Percentiles rank a stretch among this genome's conserved stretches.
phyloP scores from a whole-genome alignment of 345 rosid genomes.

The Aethionema arabicum region DNA sequence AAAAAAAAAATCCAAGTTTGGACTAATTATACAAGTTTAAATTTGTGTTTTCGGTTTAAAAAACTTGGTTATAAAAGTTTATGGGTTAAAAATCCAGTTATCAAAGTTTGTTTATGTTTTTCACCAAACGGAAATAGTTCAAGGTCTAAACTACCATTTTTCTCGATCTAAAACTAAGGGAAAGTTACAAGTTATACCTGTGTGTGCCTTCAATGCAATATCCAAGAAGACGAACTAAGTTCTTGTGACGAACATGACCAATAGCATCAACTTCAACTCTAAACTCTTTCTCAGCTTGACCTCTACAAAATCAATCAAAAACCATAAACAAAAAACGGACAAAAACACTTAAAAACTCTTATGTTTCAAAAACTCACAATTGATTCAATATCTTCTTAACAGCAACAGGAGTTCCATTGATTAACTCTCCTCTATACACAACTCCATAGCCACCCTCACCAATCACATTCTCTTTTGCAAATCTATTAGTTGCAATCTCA shows the following conservation, averaged over 20 bases:
- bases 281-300: constrained; percentile 94
- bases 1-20: no score
- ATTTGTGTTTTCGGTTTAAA: no score
- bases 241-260: constrained; percentile 89
- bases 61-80: no score
- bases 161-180: no score
- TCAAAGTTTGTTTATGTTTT: no score
- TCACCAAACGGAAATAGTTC: no score
- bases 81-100: no score
- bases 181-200: constrained; percentile 44
- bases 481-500: constrained; percentile 65
- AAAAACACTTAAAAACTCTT: not conserved
- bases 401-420: constrained; percentile 79
- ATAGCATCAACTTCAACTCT: constrained; percentile 94
- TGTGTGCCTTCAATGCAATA: constrained; percentile 96
- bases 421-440: constrained; percentile 69
- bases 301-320: constrained; percentile 45
- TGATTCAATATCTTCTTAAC: constrained; percentile 88
- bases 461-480: constrained; percentile 49
- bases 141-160: no score
- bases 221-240: constrained; percentile 87
- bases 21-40: no score
- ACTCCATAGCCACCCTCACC: constrained; percentile 85
- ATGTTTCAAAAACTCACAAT: constrained; percentile 48
- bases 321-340: not conserved